These are phyloP conservation scores for Pleurozium schreberi DNA, from an alignment of 225 moss, liverwort and hornwort species.

Conservation along the genomic window DNA sequence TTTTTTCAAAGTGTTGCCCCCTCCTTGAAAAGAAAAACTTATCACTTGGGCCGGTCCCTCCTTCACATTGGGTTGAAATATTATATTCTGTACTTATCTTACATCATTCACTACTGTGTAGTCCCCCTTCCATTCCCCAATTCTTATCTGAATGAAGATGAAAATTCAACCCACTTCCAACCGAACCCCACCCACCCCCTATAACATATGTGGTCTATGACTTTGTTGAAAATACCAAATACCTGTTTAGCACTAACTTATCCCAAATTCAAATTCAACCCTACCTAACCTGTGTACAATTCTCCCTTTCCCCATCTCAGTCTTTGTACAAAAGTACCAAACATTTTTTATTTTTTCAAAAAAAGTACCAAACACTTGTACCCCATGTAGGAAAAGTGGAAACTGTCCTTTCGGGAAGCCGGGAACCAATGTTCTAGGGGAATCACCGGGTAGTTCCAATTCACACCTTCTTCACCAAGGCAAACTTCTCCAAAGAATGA, in stretches of 20 bases:
- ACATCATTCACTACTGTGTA: neutral
- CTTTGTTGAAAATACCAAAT: neutral
- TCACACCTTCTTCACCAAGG: too few species aligned
- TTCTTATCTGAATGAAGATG: neutral
- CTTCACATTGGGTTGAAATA: neutral
- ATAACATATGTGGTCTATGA: neutral
- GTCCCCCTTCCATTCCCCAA: too few species aligned
- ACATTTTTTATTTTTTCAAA: too few species aligned
- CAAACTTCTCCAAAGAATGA: too few species aligned
- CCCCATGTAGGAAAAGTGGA: neutral
- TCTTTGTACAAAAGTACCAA: neutral
- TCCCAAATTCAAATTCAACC: neutral
- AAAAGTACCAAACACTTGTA: neutral
- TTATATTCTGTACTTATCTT: neutral
- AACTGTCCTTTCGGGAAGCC: neutral
- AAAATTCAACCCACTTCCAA: neutral
- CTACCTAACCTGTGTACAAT: neutral
- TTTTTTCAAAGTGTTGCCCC: neutral
- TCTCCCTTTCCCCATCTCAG: too few species aligned
- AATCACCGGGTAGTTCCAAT: too few species aligned
- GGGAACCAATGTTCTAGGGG: too few species aligned
- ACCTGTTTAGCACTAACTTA: too few species aligned
- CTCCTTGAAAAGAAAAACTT: neutral
- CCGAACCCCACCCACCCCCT: neutral
- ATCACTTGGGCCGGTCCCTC: too few species aligned